These are phyloP conservation scores for Lactarius deliciosus DNA, from an alignment of 768 basidiomycete species.

Conservation along the genomic window DNA sequence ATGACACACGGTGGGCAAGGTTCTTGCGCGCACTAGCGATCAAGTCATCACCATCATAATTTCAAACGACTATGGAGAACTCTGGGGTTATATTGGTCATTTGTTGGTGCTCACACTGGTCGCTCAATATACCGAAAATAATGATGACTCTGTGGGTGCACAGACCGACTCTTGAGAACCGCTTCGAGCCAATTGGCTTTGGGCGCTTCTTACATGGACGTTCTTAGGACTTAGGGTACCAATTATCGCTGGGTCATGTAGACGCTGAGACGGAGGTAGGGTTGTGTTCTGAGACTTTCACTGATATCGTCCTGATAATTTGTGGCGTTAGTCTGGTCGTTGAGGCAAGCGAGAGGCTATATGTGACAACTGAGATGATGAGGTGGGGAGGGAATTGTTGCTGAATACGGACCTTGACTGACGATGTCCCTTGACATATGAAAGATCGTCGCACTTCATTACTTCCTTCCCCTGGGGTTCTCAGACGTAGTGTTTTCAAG, in stretches of 20 bases:
- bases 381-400: conserved; percentile 43
- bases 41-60: background rate
- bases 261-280: conserved; percentile 40
- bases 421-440: conserved; percentile 33
- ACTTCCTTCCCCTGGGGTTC: conserved; percentile 49
- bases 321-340: conserved; percentile 44
- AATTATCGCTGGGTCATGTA: conserved; percentile 44
- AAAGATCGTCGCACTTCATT: conserved; percentile 43
- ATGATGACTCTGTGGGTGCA: conserved; percentile 31
- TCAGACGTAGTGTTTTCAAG: conserved; percentile 43
- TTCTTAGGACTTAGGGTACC: conserved; percentile 36
- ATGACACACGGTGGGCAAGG: background rate
- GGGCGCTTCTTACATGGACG: conserved; percentile 41
- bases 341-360: conserved; percentile 50
- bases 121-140: conserved; percentile 26
- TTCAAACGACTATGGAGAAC: background rate
- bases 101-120: conserved; percentile 47
- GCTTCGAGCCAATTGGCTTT: conserved; percentile 3
- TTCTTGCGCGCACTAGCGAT: background rate
- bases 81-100: conserved; percentile 47
- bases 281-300: conserved; percentile 46
- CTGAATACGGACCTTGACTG: conserved; percentile 43
- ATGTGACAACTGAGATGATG: conserved; percentile 45
- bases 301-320: conserved; percentile 14
- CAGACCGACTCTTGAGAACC: background rate